Base-by-base conservation (phyloP, 768 basidiomycete species). In the Macrocybe gigantea region DNA sequence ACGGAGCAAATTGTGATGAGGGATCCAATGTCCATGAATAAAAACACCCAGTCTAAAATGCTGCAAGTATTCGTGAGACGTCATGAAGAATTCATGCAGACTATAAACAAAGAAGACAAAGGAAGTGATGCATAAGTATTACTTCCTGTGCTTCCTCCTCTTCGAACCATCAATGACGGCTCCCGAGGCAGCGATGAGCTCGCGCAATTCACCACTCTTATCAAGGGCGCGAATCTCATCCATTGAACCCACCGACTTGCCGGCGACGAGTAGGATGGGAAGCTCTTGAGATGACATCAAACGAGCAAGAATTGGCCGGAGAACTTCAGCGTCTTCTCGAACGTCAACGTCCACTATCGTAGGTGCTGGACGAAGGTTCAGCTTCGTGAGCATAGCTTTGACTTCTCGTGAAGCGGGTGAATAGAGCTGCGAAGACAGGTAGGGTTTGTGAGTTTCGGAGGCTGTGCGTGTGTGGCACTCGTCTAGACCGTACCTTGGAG, bases 261-360 rank as follows among this genome's bases (percentile, higher is more conserved):
- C 89, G 12, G 81, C 83, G 39, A 92, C 62, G 45, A 92, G 69
- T 5, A 91, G 73, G 31, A 89, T 60, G 11, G 89, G 86, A 6
- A 90, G 67, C 11, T 79, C 74, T 1, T 68, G 52, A 3, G 70
- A 58, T 11, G 63, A 64, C 0, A 85, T 85, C 35, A 91, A 68
- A 0, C 88, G 82, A 9, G 60, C 56, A 39, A 91, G 70, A 22
- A 90, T 68, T 1, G 85, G 80, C 4, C 64, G 61, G 15, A 92
- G 68, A 22, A 88, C 79, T 0, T 74, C 68, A 5, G 75, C 77
- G 59, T 92, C 88, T 50, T 82, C 83, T 51, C 88, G 80, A 44
- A 79, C 64, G 58, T 91, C 88, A 14, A 87, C 75, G 36, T 88
- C 84, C 38, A 91, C 76, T 42, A 88, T 71, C 11, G 80, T 76